Base-by-base conservation (phyloP, 768 basidiomycete genomes). In the Melanogaster broomeanus region DNA sequence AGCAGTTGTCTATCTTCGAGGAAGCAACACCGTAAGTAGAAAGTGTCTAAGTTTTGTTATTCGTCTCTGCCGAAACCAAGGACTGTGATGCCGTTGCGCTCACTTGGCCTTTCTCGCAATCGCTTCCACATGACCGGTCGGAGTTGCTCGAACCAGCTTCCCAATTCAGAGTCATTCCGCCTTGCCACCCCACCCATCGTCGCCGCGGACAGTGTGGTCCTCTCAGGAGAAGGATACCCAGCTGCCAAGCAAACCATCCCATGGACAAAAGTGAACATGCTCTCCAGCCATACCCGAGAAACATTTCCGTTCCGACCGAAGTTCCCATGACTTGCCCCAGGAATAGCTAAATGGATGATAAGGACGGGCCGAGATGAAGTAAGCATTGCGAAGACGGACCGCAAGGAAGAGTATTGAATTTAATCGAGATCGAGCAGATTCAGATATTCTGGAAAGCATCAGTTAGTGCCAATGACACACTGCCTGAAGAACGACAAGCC, bases 301-400 rank as follows among this genome's bases (percentile, higher is more conserved):
- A 93, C 6, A 91, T 77, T 43, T 79, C 65, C 0, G 87, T 87
- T n/a, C 88, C 84, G 2, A 83, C 84, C 0, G 87, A 76, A 1
- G 88, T 90, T 22, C 90, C 90, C 68, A 86, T 83, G 7, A 90
- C 84, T 71, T 91, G 89, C 0, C 90, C 89, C 25, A 87, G 76
- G 65, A 90, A 90, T 31, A 85, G 58, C 67, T 74, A 41, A 25
- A 30, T 19, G 37, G 5, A 37, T 16, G 9, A 37, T 37, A n/a
- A 37, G 35, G 8, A 12, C 6, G 18, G 16, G 6, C 24, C 24
- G 18, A 28, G n/a, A 18, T 49, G 3, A 37, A 30, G 7, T 8
- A 28, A 49, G 18, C 9, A 16, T 13, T 6, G 13, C 13, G 13
- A 12, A 40, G n/a, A 69, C 77, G 45, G 60, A 86, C 85, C 0